Conservation (phyloP, 2,329 filamentous ascomycete genomes). For the Cordyceps farinosa region DNA sequence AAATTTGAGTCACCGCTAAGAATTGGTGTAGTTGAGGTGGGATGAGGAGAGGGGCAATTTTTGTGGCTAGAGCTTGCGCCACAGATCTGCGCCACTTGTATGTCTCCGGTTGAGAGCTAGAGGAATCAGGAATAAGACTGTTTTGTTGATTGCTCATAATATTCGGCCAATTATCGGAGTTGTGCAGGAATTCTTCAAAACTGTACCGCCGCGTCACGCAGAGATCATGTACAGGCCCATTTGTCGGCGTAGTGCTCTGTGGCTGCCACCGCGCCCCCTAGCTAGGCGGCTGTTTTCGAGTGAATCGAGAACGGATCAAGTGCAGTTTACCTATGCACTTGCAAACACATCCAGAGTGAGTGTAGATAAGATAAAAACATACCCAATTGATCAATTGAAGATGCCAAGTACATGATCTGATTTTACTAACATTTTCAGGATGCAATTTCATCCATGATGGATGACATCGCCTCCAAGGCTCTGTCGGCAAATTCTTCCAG, state of each 20-base stretch:
- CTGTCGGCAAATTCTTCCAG: conserved; percentile 28
- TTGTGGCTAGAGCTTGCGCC: conserved; percentile 18
- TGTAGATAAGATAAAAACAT: background rate
- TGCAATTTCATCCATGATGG: conserved; percentile 21
- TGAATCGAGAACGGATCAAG: conserved; percentile 7
- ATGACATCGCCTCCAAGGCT: conserved; percentile 23
- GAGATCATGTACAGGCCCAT: conserved; percentile 1
- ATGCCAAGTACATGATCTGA: too few relatives aligned
- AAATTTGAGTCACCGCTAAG: conserved; percentile 19
- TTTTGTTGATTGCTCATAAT: background rate
- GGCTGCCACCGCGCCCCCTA: conserved; percentile 12
- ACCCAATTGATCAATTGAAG: conserved; percentile 20
- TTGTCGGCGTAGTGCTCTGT: background rate
- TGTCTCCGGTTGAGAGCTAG: background rate
- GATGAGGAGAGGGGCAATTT: conserved; percentile 20
- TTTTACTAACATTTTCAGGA: conserved; percentile 22
- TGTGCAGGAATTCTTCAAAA: background rate
- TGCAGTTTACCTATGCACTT: conserved; percentile 16
- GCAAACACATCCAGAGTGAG: conserved; percentile 14
- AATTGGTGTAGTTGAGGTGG: conserved; percentile 11
- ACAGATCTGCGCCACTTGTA: conserved; percentile 14
- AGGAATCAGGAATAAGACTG: background rate
- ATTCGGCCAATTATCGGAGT: background rate
- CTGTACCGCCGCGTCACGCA: background rate
- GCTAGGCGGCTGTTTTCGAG: conserved; percentile 5